Evolutionary conservation across 225 moss, liverwort and hornwort species (phyloP).

Genomic region (Ulota crispa): DNA sequence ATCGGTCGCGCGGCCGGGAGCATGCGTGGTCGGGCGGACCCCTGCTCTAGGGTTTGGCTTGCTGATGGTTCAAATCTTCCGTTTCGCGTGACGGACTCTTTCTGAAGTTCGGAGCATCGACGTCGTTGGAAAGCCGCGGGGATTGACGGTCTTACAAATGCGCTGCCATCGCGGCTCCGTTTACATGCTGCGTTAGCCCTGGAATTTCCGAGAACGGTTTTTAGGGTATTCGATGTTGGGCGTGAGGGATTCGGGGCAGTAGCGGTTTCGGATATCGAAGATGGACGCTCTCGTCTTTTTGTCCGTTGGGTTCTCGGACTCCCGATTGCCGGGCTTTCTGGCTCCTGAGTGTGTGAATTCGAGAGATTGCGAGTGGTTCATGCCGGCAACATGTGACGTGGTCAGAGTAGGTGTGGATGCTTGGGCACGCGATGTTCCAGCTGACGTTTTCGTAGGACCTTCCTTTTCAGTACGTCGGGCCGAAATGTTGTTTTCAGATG

Average conservation of each 20-base stretch:
- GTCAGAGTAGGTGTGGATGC: neutral
- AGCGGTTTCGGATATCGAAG: neutral
- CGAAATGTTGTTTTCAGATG: neutral
- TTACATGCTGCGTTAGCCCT: neutral
- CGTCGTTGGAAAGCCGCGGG: neutral
- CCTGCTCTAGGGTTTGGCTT: slow-evolving; percentile 11
- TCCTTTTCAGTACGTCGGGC: neutral
- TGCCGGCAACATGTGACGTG: neutral
- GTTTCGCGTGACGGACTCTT: neutral
- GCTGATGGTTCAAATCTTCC: neutral
- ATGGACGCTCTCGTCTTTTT: neutral
- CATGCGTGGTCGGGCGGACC: neutral
- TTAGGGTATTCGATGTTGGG: slow-evolving; percentile 16
- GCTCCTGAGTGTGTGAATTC: neutral
- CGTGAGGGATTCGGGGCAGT: neutral
- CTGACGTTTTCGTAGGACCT: neutral
- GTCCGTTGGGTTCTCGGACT: neutral
- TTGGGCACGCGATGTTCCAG: neutral
- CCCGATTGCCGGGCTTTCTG: neutral
- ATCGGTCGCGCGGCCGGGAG: neutral
- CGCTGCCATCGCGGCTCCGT: neutral
- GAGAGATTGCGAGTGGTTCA: neutral
- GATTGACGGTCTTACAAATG: neutral
- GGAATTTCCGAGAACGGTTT: neutral
- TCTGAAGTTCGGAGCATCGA: neutral